Conservation (phyloP, 257 asterid species). For the Cruciata laevipes region DNA sequence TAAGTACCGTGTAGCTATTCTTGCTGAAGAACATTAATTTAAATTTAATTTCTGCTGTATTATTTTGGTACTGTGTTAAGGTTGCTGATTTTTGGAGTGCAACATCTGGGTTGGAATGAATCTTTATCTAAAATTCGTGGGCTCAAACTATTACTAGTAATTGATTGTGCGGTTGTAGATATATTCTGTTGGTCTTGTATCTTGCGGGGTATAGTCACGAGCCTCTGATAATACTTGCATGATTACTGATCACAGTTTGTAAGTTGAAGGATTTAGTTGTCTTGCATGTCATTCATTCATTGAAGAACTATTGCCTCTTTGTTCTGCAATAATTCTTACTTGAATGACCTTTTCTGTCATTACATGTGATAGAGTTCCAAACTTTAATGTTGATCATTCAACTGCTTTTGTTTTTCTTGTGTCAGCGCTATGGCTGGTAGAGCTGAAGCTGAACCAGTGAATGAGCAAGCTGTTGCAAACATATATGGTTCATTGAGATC, state of each 20-base stretch:
- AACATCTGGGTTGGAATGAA: no score
- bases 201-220: no score
- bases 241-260: background rate
- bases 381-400: background rate
- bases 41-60: no score
- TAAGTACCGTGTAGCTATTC: no score
- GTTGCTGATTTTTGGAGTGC: background rate
- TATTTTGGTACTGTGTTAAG: background rate
- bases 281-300: no score
- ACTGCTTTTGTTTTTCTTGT: background rate
- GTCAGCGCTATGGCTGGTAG: constrained; percentile 47
- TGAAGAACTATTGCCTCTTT: background rate
- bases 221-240: no score
- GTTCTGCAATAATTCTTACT: background rate
- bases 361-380: background rate
- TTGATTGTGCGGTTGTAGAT: no score
- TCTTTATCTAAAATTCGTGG: no score
- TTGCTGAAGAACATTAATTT: background rate
- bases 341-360: background rate
- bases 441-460: constrained; percentile 61
- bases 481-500: constrained; percentile 61
- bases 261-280: background rate
- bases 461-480: constrained; percentile 94
- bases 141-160: no score
- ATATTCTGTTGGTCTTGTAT: no score